Evolutionary conservation across 768 basidiomycete species (phyloP).

Genomic region (Boletus bicolor): DNA sequence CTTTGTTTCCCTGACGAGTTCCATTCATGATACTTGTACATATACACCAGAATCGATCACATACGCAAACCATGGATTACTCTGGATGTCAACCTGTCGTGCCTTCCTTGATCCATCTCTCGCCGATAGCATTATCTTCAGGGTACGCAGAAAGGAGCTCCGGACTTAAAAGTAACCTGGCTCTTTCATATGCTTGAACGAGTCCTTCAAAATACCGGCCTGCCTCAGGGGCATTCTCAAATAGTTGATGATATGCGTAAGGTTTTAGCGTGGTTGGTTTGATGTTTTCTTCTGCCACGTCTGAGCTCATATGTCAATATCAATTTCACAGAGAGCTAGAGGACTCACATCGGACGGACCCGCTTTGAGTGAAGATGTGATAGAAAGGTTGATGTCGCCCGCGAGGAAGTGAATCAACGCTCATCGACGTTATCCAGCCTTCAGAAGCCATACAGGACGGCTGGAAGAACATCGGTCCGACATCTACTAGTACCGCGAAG

Average conservation of each 20-base stretch:
- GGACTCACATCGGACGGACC: conserved; percentile 38
- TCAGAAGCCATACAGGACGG: conserved; percentile 39
- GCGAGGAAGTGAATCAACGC: conserved; percentile 35
- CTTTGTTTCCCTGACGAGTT: background rate
- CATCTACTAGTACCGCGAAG: background rate
- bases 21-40: conserved; percentile 6
- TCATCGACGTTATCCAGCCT: conserved; percentile 44
- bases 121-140: conserved; percentile 41
- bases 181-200: conserved; percentile 25
- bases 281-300: conserved; percentile 39
- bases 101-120: conserved; percentile 34
- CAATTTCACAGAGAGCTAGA: background rate
- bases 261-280: conserved; percentile 18
- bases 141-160: conserved; percentile 44
- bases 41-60: background rate
- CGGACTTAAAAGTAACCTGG: conserved; percentile 40
- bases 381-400: conserved; percentile 54
- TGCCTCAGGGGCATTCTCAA: conserved; percentile 25
- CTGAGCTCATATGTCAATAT: conserved; percentile 14
- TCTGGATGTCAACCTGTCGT: conserved; percentile 1
- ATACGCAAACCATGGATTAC: background rate
- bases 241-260: conserved; percentile 22
- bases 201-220: conserved; percentile 39
- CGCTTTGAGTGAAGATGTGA: conserved; percentile 33
- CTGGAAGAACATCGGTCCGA: conserved; percentile 10